These are phyloP conservation scores for Paraurostyla sp. DNA, from an alignment of 73 alveolate genomes.

Conservation along the genomic window DNA sequence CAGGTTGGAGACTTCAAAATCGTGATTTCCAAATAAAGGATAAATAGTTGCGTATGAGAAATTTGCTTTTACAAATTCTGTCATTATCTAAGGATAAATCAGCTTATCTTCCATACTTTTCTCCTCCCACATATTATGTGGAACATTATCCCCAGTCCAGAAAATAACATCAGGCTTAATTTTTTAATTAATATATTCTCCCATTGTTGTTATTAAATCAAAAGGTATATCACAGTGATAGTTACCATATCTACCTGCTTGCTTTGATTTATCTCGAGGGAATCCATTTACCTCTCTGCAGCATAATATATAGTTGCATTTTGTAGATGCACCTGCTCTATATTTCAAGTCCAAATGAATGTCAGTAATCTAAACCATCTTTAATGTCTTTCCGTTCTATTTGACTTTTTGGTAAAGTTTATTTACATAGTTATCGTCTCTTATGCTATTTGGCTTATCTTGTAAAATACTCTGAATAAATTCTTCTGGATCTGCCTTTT, in stretches of 20 bases:
- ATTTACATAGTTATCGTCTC: slow-evolving; percentile 55
- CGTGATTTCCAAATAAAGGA: slow-evolving; percentile 48
- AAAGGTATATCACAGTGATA: slow-evolving; percentile 80
- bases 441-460: slow-evolving; percentile 58
- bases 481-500: background rate
- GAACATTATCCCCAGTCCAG: slow-evolving; percentile 84
- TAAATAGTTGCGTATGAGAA: background rate
- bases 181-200: slow-evolving; percentile 35
- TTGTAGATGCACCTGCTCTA: slow-evolving; percentile 78
- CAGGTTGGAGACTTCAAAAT: background rate
- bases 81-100: background rate
- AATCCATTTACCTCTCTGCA: slow-evolving; percentile 85
- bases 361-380: slow-evolving; percentile 90
- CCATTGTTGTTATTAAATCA: slow-evolving; percentile 22
- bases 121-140: slow-evolving; percentile 65
- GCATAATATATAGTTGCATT: slow-evolving; percentile 85
- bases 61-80: background rate
- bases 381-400: slow-evolving; percentile 21
- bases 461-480: background rate
- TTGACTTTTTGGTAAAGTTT: slow-evolving; percentile 30
- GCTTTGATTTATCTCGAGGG: slow-evolving; percentile 71
- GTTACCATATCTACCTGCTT: slow-evolving; percentile 83
- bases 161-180: slow-evolving; percentile 74
- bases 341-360: slow-evolving; percentile 89
- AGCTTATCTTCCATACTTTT: background rate